Percentiles rank a stretch among this genome's conserved stretches.
These are phyloP conservation scores for Taiwanofungus camphoratus DNA, from an alignment of 1,284 basidiomycete genomes.

Conservation along the genomic window DNA sequence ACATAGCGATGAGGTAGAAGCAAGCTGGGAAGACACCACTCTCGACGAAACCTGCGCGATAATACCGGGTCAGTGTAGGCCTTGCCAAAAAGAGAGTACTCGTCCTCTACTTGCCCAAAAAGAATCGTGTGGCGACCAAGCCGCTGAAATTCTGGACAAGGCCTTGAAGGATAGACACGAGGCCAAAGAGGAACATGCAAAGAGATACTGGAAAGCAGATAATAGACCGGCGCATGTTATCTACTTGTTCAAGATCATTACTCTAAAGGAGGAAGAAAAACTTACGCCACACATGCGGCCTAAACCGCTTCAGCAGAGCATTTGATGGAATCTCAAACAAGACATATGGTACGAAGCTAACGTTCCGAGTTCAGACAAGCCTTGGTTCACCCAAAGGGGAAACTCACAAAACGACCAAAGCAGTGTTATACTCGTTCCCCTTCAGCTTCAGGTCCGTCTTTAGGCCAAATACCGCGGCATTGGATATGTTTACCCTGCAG, in stretches of 20 bases:
- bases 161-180: conserved; percentile 29
- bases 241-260: too few species aligned
- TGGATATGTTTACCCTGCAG: conserved; percentile 19
- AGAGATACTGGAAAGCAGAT: conserved; percentile 24
- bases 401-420: conserved; percentile 19
- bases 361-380: neutral
- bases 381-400: neutral
- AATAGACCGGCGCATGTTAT: too few species aligned
- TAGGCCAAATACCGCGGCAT: conserved; percentile 18
- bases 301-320: conserved; percentile 15
- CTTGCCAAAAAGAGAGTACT: conserved; percentile 8
- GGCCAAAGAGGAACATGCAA: conserved; percentile 33
- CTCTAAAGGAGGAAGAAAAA: conserved; percentile 2
- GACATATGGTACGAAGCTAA: conserved; percentile 19
- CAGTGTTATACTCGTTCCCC: conserved; percentile 16
- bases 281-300: conserved; percentile 18
- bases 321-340: conserved; percentile 21
- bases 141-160: conserved; percentile 30
- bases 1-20: conserved; percentile 32
- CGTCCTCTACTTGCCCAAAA: conserved; percentile 27
- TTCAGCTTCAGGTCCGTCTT: conserved; percentile 16
- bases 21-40: conserved; percentile 29
- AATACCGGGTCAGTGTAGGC: neutral
- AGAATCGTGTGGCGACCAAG: conserved; percentile 33
- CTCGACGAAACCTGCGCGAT: conserved; percentile 19